Conservation (phyloP, 192 early-diverging fungal genomes). For the Coemansia sp. region DNA sequence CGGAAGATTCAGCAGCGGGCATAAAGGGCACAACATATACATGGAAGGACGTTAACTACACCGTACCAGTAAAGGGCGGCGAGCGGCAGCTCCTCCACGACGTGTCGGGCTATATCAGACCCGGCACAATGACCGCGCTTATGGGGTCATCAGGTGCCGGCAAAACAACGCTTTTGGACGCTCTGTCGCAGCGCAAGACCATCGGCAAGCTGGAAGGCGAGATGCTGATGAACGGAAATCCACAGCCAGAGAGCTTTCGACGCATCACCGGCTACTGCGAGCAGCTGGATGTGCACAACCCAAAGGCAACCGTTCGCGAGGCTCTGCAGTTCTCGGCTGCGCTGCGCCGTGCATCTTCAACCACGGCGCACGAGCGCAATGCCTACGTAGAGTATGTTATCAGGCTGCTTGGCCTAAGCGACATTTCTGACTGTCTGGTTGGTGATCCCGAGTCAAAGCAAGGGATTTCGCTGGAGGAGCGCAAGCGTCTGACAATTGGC, state of each 20-base stretch:
- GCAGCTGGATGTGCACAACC: constrained; percentile 76
- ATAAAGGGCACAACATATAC: constrained; percentile 56
- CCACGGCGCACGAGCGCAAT: constrained; percentile 62
- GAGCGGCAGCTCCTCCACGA: constrained; percentile 66
- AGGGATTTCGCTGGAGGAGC: constrained; percentile 82
- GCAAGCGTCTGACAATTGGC: constrained; percentile 80
- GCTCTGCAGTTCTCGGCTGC: constrained; percentile 63
- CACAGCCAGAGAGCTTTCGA: constrained; percentile 56
- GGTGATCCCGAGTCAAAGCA: constrained; percentile 67
- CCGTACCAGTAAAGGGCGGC: constrained; percentile 64
- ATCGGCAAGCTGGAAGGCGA: constrained; percentile 58
- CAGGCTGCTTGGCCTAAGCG: constrained; percentile 67
- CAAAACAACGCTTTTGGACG: constrained; percentile 74
- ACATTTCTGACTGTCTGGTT: constrained; percentile 67
- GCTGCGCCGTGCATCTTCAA: constrained; percentile 62
- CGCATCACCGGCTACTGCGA: constrained; percentile 77
- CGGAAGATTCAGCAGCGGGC: not conserved
- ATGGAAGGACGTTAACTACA: constrained; percentile 69
- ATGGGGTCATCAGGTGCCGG: constrained; percentile 68
- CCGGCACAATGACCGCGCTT: constrained; percentile 74
- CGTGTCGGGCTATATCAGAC: constrained; percentile 67
- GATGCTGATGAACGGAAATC: constrained; percentile 64
- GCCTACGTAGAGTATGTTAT: constrained; percentile 74
- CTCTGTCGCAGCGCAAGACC: constrained; percentile 73
- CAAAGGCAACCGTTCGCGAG: constrained; percentile 65